These are phyloP conservation scores for Arabis alpina DNA, from an alignment of 345 rosid species.

Conservation along the genomic window DNA sequence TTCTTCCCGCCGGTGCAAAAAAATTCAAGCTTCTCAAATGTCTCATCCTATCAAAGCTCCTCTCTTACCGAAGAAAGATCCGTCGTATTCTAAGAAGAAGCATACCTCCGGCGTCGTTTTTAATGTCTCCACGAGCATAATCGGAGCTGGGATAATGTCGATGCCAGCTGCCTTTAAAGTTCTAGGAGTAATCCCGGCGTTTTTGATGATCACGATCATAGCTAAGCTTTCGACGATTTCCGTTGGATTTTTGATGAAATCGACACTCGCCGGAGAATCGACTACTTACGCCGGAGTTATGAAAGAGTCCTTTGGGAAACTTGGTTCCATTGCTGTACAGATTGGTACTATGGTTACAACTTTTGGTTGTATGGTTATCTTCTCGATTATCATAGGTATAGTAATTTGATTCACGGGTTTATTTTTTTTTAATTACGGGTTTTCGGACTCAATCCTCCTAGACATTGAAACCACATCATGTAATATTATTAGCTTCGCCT, in stretches of 20 bases:
- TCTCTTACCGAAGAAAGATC: conserved; percentile 54
- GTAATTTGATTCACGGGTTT: no score
- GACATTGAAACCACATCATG: no score
- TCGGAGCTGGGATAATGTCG: conserved; percentile 97
- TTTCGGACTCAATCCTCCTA: no score
- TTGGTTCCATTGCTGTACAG: conserved; percentile 70
- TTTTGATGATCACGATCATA: conserved; percentile 57
- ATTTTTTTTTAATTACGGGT: no score
- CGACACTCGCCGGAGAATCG: conserved; percentile 63
- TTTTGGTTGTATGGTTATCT: conserved; percentile 75
- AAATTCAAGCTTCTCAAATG: conserved; percentile 39
- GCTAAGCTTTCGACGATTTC: conserved; percentile 76
- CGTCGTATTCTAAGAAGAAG: conserved; percentile 30
- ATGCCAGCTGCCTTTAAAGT: conserved; percentile 89
- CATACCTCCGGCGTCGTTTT: conserved; percentile 76
- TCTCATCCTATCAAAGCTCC: conserved; percentile 50
- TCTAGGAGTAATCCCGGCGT: conserved; percentile 77
- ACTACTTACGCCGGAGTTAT: conserved; percentile 77
- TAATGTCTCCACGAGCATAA: conserved; percentile 77
- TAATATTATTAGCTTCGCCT: no score
- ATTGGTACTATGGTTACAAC: conserved; percentile 70
- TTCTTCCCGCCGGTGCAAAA: conserved; percentile 37
- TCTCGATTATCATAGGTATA: conserved; percentile 76
- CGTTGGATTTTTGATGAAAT: conserved; percentile 69
- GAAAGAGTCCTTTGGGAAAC: conserved; percentile 78